A percentile compares a stretch with the other conserved stretches of the same genome.
Conservation (phyloP, 306 rosid genomes). For the Psophocarpus tetragonolobus region DNA sequence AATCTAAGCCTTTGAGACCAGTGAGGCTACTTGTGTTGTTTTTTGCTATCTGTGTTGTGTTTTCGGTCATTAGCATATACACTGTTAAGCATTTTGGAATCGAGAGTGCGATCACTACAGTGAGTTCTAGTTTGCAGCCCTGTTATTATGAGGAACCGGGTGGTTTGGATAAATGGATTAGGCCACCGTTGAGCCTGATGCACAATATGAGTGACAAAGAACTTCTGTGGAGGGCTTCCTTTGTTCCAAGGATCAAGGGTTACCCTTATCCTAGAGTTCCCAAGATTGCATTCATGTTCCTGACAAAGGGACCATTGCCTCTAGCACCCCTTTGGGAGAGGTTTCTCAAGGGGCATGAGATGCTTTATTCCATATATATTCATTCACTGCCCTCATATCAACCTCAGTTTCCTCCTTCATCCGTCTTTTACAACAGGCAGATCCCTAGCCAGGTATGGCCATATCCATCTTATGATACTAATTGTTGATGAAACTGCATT, state of each 20-base stretch:
- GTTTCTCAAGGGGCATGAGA: slow-evolving; percentile 77
- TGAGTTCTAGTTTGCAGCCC: slow-evolving; percentile 59
- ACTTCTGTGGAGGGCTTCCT: slow-evolving; percentile 83
- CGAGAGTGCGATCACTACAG: slow-evolving; percentile 48
- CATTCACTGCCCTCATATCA: slow-evolving; percentile 81
- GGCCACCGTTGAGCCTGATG: slow-evolving; percentile 59
- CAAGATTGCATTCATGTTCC: slow-evolving; percentile 92
- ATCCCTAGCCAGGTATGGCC: slow-evolving; percentile 87
- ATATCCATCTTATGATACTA: slow-evolving; percentile 18
- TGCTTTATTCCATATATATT: slow-evolving; percentile 64
- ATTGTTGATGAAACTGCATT: slow-evolving; percentile 20
- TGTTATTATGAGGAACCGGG: slow-evolving; percentile 56
- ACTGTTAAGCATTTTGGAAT: slow-evolving; percentile 77
- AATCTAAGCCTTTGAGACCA: slow-evolving; percentile 60
- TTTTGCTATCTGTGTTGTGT: slow-evolving; percentile 60
- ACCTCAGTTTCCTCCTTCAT: slow-evolving; percentile 58
- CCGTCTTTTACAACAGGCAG: slow-evolving; percentile 71
- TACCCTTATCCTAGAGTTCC: slow-evolving; percentile 83
- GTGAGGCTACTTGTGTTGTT: slow-evolving; percentile 64
- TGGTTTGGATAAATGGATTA: slow-evolving; percentile 66
- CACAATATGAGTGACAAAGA: slow-evolving; percentile 79
- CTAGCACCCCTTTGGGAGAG: slow-evolving; percentile 95
- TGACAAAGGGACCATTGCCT: slow-evolving; percentile 93
- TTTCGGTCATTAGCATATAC: slow-evolving; percentile 69
- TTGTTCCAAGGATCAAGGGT: slow-evolving; percentile 56